phyloP scores from a whole-genome alignment of 495 filamentous ascomycete genomes.

The Lindgomyces ingoldianus region DNA sequence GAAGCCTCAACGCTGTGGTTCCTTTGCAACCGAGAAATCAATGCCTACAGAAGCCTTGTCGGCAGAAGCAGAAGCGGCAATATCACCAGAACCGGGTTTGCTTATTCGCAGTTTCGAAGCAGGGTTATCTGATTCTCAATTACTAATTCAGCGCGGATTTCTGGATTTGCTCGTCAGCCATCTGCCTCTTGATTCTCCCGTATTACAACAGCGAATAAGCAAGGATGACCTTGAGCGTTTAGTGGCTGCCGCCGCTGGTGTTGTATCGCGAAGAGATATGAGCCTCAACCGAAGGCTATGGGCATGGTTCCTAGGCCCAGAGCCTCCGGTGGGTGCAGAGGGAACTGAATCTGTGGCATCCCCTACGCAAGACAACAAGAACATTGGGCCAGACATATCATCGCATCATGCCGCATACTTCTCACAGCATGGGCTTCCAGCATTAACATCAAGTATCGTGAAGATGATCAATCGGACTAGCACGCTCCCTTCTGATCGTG shows the following conservation, averaged over 20 bases:
- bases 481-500: slow-evolving; percentile 64
- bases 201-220: slow-evolving; percentile 73
- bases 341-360: slow-evolving; percentile 47
- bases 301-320: slow-evolving; percentile 94
- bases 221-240: slow-evolving; percentile 75
- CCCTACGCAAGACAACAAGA: slow-evolving; percentile 52
- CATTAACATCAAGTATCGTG: slow-evolving; percentile 72
- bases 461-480: slow-evolving; percentile 67
- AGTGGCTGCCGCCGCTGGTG: slow-evolving; percentile 75
- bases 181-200: slow-evolving; percentile 81
- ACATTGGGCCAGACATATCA: slow-evolving; percentile 49
- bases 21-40: slow-evolving; percentile 30
- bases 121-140: slow-evolving; percentile 83
- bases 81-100: slow-evolving; percentile 90
- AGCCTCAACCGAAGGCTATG: slow-evolving; percentile 90
- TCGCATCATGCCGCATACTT: slow-evolving; percentile 68
- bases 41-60: slow-evolving; percentile 35
- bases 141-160: slow-evolving; percentile 90
- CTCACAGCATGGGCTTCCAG: slow-evolving; percentile 69
- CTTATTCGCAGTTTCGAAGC: slow-evolving; percentile 87
- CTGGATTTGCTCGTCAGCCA: slow-evolving; percentile 90
- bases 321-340: slow-evolving; percentile 56
- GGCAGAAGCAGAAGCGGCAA: slow-evolving; percentile 63
- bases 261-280: slow-evolving; percentile 90
- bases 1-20: slow-evolving; percentile 13